A percentile compares a stretch with the other conserved stretches of the same genome.
Conservation (phyloP, 805 yeast genomes). For the Yarrowia yakushimensis region DNA sequence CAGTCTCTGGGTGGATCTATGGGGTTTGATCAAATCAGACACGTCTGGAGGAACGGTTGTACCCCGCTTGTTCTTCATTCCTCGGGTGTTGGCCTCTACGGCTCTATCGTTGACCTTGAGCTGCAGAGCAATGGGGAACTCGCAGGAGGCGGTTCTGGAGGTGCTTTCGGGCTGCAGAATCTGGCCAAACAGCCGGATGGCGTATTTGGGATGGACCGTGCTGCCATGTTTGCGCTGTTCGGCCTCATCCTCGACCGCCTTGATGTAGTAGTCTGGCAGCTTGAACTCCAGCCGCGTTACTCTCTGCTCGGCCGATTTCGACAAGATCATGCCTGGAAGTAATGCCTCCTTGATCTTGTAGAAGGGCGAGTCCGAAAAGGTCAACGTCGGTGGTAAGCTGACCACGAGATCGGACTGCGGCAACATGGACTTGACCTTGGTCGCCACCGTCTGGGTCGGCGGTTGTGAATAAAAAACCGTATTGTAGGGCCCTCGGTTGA, state of each 20-base stretch:
- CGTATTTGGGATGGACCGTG: constrained; percentile 7
- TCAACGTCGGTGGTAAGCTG: not conserved
- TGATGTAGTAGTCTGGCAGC: not conserved
- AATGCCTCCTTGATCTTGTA: not conserved
- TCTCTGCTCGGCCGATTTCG: not conserved
- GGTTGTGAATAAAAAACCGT: not conserved
- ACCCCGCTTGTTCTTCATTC: constrained; percentile 72
- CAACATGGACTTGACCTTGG: not conserved
- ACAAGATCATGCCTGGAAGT: not conserved
- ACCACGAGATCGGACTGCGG: not conserved
- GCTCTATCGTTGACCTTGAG: constrained; percentile 54
- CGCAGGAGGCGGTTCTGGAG: not conserved
- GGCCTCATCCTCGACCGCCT: not conserved
- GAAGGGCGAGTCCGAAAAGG: not conserved
- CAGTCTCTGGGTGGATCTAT: not conserved
- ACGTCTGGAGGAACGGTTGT: constrained; percentile 81
- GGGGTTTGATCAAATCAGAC: constrained; percentile 46
- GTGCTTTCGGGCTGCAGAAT: not conserved
- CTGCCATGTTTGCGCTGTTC: constrained; percentile 1
- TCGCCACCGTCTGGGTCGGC: not conserved
- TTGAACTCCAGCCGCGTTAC: constrained; percentile 1
- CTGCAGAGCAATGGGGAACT: constrained; percentile 70
- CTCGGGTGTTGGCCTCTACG: constrained; percentile 58
- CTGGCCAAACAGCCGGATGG: constrained; percentile 41
- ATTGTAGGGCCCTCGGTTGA: not conserved